Evolutionary conservation across 1,284 basidiomycete genomes (phyloP), one percentile per base, ranked within the genome.

Genomic region (Cryptococcus sp.): DNA sequence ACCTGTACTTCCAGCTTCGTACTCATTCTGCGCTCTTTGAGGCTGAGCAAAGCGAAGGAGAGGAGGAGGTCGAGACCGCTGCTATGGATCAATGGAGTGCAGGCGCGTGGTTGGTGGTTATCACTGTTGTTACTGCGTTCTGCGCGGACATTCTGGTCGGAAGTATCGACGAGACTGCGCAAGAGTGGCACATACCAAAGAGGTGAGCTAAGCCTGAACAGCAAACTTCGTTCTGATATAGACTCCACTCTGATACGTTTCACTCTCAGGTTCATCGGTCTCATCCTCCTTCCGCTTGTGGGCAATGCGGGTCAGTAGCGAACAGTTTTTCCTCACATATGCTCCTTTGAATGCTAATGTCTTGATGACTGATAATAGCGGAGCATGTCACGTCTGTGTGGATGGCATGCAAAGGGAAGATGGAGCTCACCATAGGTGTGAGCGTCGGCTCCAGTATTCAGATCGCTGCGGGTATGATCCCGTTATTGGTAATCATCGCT

Each of bases 371-470:
- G 31, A 35, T 13, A 8, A 13, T 35, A 35, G 89, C 90, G 17
- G 91, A 83, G 68, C 82, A 83, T 64, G 81, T 82, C 54, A 93
- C 90, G 0, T 86, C 88, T 7, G 85, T 94, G 3, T 92, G 89
- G 88, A 94, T 94, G 91, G 91, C 91, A 0, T 82, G 88, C 82
- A 92, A 91, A 78, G 83, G 76, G 47, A 88, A 90, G 72, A 92
- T 91, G 86, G 89, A 91, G 72, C 80, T 92, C 38, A 88, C 90
- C 0, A 90, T 96, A 62, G 88, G 88, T 3, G 91, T 97, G 60
- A 90, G 90, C 57, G 88, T 97, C 54, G 93, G 93, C 15, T 90
- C 88, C 62, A 90, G 88, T 5, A 95, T 97, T 63, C 91, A 93
- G 88, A 93, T 94, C 68, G 88, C 91, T 0, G 83, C 89, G 1